Evolutionary conservation across 164 flowering plant genomes (phyloP), one percentile per base, ranked within the genome.

Genomic region (Annona squamosa): DNA sequence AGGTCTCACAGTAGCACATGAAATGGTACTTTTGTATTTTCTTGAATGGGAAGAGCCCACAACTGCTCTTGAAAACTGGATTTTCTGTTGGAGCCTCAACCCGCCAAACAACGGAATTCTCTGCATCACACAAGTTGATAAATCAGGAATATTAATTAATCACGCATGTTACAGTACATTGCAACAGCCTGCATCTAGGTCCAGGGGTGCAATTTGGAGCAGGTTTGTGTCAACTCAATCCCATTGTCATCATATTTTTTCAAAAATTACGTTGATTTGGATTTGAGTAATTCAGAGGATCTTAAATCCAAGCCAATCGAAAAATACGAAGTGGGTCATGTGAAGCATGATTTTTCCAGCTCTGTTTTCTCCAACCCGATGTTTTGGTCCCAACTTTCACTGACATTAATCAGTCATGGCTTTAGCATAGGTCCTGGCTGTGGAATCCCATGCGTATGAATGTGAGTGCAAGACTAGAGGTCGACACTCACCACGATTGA

Each of bases 1-100:
- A 17, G 61, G 26, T 52, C 77, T 80, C 76, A 83, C 87, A 46
- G 66, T 12, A 67, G 86, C 79, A 70, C 86, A 86, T 37, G 84
- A 77, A 62, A 86, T 80, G 62, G 77, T 46, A 45, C 82, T 65
- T 64, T 74, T 79, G 78, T 68, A 74, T 74, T 80, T 56, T 18
- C 73, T 61, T 61, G 76, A 72, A 37, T 71, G 48, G 3, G 74
- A 61, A 44, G 72, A 77, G 43, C 72, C 67, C 52, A 73, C 72
- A 26, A 77, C 73, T 19, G 77, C 73, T 57, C 65, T 78, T 61
- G 77, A 61, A 12, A 75, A 48, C 56, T 74, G 72, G 72, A 70
- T 48, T 46, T 62, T 79, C 3, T 80, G 81, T 57, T 73, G 56
- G 47, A 76, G 69, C 74, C 77, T 81, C 62, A 74, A 71, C 48